A percentile compares a stretch with the other conserved stretches of the same genome.
phyloP scores from a whole-genome alignment of 1,139 yeast genomes.

The Taiozyma sp. region DNA sequence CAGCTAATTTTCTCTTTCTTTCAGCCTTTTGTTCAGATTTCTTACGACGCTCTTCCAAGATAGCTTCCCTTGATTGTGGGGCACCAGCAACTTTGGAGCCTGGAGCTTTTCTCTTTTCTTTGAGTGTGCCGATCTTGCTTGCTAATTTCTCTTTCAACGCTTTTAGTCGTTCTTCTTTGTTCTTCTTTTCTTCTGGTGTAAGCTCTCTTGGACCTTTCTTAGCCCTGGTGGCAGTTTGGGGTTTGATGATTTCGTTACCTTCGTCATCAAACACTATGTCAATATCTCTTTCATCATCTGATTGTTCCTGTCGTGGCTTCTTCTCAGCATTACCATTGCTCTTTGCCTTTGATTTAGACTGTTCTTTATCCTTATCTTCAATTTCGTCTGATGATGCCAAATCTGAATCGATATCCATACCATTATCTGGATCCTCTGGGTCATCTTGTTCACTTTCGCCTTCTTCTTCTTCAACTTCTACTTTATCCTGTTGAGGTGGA shows the following conservation, averaged over 20 bases:
- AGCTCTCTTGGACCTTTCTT: constrained; percentile 12
- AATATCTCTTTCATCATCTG: constrained; percentile 31
- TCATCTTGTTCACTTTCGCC: constrained; percentile 18
- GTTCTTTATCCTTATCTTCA: constrained; percentile 7
- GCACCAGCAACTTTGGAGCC: constrained; percentile 81
- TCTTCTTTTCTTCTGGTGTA: constrained; percentile 23
- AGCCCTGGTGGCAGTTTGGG: not conserved
- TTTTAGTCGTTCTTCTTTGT: constrained; percentile 41
- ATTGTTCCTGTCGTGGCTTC: constrained; percentile 7
- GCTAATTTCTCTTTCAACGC: constrained; percentile 71
- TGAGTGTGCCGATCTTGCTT: constrained; percentile 61
- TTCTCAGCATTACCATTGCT: constrained; percentile 1
- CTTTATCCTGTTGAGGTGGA: constrained; percentile 24
- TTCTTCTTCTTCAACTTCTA: constrained; percentile 3
- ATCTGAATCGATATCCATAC: not conserved
- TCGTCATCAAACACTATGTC: constrained; percentile 71
- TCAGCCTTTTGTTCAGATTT: constrained; percentile 33
- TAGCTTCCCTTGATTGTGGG: constrained; percentile 75
- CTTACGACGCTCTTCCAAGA: constrained; percentile 52
- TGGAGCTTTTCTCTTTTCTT: constrained; percentile 86
- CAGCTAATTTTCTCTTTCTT: constrained; percentile 35
- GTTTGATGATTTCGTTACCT: constrained; percentile 50
- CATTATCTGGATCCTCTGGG: constrained; percentile 3
- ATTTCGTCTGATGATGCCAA: not conserved
- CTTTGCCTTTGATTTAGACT: constrained; percentile 6